These are phyloP conservation scores for Ustilago bromivora DNA, from an alignment of 1,284 basidiomycete species.

Conservation along the genomic window DNA sequence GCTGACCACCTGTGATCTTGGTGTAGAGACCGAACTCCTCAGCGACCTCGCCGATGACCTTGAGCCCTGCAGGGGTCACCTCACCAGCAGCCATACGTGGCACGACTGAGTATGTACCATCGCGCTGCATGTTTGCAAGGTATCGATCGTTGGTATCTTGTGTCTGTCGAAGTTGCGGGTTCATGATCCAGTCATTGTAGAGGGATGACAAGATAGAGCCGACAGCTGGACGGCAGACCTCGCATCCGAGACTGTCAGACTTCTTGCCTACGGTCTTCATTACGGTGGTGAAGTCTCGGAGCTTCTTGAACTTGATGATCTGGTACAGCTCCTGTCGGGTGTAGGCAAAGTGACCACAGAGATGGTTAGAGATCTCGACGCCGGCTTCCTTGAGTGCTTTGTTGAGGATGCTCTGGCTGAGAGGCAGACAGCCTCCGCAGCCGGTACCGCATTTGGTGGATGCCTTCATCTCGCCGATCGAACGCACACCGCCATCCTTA, in stretches of 20 bases:
- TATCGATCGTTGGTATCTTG: slow-evolving; percentile 79
- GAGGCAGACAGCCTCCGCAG: slow-evolving; percentile 80
- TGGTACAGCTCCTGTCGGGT: slow-evolving; percentile 79
- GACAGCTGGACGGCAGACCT: slow-evolving; percentile 80
- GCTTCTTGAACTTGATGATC: slow-evolving; percentile 78
- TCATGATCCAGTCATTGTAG: slow-evolving; percentile 79
- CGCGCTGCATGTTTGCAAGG: slow-evolving; percentile 81
- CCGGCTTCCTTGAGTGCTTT: slow-evolving; percentile 80
- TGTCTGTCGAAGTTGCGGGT: slow-evolving; percentile 76
- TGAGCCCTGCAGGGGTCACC: slow-evolving; percentile 78
- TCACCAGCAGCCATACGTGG: slow-evolving; percentile 79
- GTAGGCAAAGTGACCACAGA: slow-evolving; percentile 80
- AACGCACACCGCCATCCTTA: slow-evolving; percentile 73
- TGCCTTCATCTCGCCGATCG: slow-evolving; percentile 75
- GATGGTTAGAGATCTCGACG: slow-evolving; percentile 75
- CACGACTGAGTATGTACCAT: slow-evolving; percentile 80
- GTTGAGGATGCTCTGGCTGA: slow-evolving; percentile 75
- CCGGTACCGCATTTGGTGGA: slow-evolving; percentile 80
- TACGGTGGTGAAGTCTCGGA: slow-evolving; percentile 75
- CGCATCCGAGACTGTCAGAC: slow-evolving; percentile 76
- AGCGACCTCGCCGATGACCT: slow-evolving; percentile 78
- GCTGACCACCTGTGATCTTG: slow-evolving; percentile 72
- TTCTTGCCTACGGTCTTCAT: slow-evolving; percentile 75
- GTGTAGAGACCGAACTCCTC: slow-evolving; percentile 78
- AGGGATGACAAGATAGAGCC: slow-evolving; percentile 79